Conservation (phyloP, 2,329 filamentous ascomycete species). For the Thielaviopsis musarum region DNA sequence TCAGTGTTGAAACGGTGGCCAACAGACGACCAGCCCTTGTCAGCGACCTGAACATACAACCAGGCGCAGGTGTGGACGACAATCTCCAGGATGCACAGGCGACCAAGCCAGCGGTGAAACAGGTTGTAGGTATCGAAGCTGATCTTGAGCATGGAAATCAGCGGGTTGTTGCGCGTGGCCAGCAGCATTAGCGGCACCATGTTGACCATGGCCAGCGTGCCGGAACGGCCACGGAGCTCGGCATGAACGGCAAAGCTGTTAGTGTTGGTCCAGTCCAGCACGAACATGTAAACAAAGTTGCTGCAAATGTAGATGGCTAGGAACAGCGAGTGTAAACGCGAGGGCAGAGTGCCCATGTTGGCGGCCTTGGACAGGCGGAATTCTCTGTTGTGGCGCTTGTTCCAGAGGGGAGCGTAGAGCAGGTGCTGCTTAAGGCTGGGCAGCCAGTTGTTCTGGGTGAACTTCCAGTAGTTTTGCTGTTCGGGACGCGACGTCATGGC, state of each 20-base stretch:
- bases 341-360: slow-evolving; percentile 48
- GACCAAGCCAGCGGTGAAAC: slow-evolving; percentile 64
- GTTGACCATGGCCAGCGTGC: slow-evolving; percentile 55
- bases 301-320: slow-evolving; percentile 39
- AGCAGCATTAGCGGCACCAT: slow-evolving; percentile 62
- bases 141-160: slow-evolving; percentile 54
- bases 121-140: slow-evolving; percentile 75
- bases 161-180: slow-evolving; percentile 60
- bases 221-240: slow-evolving; percentile 50
- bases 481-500: slow-evolving; percentile 36
- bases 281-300: slow-evolving; percentile 46
- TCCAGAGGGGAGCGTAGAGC: slow-evolving; percentile 42
- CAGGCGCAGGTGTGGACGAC: slow-evolving; percentile 53
- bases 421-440: slow-evolving; percentile 45
- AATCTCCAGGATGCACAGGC: slow-evolving; percentile 55
- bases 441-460: slow-evolving; percentile 41
- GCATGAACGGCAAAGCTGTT: slow-evolving; percentile 45
- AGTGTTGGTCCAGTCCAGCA: slow-evolving; percentile 39
- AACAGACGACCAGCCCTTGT: slow-evolving; percentile 45
- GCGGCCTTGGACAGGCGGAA: slow-evolving; percentile 42
- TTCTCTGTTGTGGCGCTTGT: slow-evolving; percentile 51
- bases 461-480: slow-evolving; percentile 42
- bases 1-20: slow-evolving; percentile 35
- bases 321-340: slow-evolving; percentile 43
- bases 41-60: slow-evolving; percentile 52